A percentile compares a stretch with the other conserved stretches of the same genome.
Evolutionary conservation across 352 stramenopile genomes (phyloP).

Genomic region (Pythium insidiosum): DNA sequence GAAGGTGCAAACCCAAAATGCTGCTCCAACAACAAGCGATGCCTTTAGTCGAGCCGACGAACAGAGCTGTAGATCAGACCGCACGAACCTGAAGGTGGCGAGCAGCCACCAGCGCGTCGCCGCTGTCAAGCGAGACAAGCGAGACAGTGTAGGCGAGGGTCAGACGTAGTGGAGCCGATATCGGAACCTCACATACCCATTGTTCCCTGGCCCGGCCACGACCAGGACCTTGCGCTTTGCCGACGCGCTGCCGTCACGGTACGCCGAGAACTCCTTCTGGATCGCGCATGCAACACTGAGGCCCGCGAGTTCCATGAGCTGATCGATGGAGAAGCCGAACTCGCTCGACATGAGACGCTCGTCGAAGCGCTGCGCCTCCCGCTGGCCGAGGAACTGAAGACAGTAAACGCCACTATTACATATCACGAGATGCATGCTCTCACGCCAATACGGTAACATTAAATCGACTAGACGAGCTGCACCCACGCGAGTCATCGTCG

Average conservation of each 20-base stretch:
- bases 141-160: neutral
- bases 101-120: conserved; percentile 97
- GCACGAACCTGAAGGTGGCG: conserved; percentile 89
- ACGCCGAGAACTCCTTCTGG: conserved; percentile 45
- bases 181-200: conserved; percentile 61
- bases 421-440: neutral
- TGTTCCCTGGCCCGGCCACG: conserved; percentile 97
- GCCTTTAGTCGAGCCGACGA: no score
- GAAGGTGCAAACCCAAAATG: conserved; percentile 94
- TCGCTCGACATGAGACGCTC: conserved; percentile 84
- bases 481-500: no score
- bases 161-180: neutral
- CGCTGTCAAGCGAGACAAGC: conserved; percentile 28
- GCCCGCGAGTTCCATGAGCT: conserved; percentile 99
- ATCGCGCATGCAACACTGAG: conserved; percentile 92
- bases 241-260: neutral
- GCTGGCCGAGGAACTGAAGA: conserved; percentile 56
- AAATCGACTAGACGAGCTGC: no score
- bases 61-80: no score
- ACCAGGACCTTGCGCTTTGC: conserved; percentile 63
- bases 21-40: conserved; percentile 9
- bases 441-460: conserved; percentile 4
- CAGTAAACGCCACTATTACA: neutral
- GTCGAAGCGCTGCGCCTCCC: conserved; percentile 78
- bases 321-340: conserved; percentile 91